Evolutionary conservation across 305 asterid species (phyloP).

Genomic region (Fraxinus baroniana): DNA sequence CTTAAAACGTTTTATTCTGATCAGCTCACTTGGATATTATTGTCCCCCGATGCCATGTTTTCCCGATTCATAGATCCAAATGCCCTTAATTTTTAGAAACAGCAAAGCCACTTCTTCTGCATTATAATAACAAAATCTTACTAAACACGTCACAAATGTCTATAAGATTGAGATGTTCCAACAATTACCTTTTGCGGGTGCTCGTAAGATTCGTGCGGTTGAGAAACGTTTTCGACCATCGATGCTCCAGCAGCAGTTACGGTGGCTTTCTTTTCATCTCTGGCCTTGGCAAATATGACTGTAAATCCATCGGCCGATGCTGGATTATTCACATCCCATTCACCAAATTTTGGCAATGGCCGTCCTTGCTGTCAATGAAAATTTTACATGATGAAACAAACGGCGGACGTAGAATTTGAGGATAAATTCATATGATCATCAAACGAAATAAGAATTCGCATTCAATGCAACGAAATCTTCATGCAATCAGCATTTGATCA

Average conservation of each 20-base stretch:
- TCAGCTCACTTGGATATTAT: slow-evolving; percentile 17
- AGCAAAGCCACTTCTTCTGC: slow-evolving; percentile 82
- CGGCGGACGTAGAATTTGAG: not conserved
- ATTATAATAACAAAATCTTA: not conserved
- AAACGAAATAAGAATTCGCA: not conserved
- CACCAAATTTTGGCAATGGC: slow-evolving; percentile 94
- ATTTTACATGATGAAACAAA: not conserved
- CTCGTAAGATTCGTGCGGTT: slow-evolving; percentile 20
- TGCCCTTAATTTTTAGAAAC: slow-evolving; percentile 46
- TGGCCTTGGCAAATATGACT: slow-evolving; percentile 88
- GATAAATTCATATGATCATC: not conserved
- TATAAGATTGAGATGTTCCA: not conserved
- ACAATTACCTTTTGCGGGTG: slow-evolving; percentile 32
- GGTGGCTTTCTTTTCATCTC: slow-evolving; percentile 86
- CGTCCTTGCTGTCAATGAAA: slow-evolving; percentile 55
- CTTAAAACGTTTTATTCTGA: not conserved
- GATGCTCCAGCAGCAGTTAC: slow-evolving; percentile 35
- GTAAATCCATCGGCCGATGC: slow-evolving; percentile 95
- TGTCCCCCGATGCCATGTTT: slow-evolving; percentile 7
- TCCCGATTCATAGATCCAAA: slow-evolving; percentile 22
- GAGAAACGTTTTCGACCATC: slow-evolving; percentile 17
- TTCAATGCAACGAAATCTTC: not conserved
- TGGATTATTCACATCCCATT: slow-evolving; percentile 95
- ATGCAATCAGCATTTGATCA: not conserved
- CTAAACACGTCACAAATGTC: not conserved